These are phyloP conservation scores for Pestalotiopsis sp. DNA, from an alignment of 2,329 filamentous ascomycete genomes.

Conservation along the genomic window DNA sequence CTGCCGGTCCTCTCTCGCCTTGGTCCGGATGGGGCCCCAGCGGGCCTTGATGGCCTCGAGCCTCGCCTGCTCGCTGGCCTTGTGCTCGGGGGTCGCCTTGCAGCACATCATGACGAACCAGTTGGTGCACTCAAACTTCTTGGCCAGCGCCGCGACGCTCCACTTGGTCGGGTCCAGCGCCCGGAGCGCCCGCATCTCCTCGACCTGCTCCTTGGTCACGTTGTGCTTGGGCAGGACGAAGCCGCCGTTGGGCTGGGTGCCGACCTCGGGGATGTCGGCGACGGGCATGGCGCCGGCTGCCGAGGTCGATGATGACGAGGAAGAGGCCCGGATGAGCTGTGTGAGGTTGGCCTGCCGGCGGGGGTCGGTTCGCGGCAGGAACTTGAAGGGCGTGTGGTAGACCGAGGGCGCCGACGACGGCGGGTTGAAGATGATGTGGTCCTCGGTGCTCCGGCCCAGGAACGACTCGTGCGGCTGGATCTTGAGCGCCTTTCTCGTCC, in stretches of 20 bases:
- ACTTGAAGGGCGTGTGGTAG: slow-evolving; percentile 68
- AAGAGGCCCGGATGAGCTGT: slow-evolving; percentile 42
- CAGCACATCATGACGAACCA: slow-evolving; percentile 63
- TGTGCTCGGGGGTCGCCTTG: slow-evolving; percentile 51
- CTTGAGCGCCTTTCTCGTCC: slow-evolving; percentile 61
- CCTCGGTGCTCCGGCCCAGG: slow-evolving; percentile 35
- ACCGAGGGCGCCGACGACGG: slow-evolving; percentile 59
- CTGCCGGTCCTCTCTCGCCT: slow-evolving; percentile 58
- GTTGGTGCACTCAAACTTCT: slow-evolving; percentile 57
- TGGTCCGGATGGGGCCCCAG: slow-evolving; percentile 59
- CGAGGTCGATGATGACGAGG: slow-evolving; percentile 17
- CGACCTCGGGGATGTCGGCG: not conserved
- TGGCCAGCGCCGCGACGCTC: slow-evolving; percentile 56
- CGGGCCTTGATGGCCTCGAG: slow-evolving; percentile 52
- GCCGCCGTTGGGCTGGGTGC: not conserved
- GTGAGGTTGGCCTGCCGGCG: slow-evolving; percentile 53
- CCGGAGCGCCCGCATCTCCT: slow-evolving; percentile 62
- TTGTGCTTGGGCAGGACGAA: slow-evolving; percentile 42
- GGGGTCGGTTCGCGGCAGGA: slow-evolving; percentile 61
- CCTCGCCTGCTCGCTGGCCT: slow-evolving; percentile 45
- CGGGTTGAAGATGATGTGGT: slow-evolving; percentile 60
- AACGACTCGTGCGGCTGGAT: slow-evolving; percentile 65
- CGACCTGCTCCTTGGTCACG: slow-evolving; percentile 57
- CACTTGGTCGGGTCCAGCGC: slow-evolving; percentile 55
- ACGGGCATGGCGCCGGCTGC: not conserved